Conservation (phyloP, 108 stramenopile species). For the Nitzschia sp. region DNA sequence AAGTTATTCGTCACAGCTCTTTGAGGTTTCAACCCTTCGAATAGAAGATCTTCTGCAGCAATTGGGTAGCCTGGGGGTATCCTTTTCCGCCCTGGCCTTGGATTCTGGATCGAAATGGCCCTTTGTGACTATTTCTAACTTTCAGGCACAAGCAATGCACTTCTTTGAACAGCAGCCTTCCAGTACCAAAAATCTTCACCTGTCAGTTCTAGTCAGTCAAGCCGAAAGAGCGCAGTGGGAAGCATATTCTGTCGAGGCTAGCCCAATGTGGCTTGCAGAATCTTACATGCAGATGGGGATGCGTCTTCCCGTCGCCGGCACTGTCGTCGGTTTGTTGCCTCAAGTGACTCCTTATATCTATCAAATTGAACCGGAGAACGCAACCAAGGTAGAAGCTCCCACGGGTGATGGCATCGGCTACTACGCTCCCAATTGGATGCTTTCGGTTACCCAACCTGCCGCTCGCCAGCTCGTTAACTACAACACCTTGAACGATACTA, state of each 20-base stretch:
- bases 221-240: conserved; percentile 4
- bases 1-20: neutral
- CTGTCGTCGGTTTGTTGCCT: neutral
- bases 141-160: conserved; percentile 6
- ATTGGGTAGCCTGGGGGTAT: neutral
- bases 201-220: conserved; percentile 1
- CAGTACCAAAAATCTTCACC: neutral
- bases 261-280: conserved; percentile 6
- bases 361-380: neutral
- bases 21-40: conserved; percentile 3
- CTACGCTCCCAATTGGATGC: conserved; percentile 16
- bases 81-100: neutral
- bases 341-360: conserved; percentile 8
- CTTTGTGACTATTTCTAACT: conserved; percentile 1
- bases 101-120: neutral
- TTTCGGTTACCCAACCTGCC: neutral
- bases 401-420: neutral
- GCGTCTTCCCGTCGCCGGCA: too few species aligned
- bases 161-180: conserved; percentile 8
- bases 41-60: neutral
- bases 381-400: neutral
- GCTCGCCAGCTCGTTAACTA: conserved; percentile 8
- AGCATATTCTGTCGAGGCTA: neutral
- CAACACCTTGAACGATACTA: neutral
- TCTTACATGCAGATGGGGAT: neutral